phyloP scores from a whole-genome alignment of 2,329 filamentous ascomycete genomes.

The Arthrobotrys sphaeroides region DNA sequence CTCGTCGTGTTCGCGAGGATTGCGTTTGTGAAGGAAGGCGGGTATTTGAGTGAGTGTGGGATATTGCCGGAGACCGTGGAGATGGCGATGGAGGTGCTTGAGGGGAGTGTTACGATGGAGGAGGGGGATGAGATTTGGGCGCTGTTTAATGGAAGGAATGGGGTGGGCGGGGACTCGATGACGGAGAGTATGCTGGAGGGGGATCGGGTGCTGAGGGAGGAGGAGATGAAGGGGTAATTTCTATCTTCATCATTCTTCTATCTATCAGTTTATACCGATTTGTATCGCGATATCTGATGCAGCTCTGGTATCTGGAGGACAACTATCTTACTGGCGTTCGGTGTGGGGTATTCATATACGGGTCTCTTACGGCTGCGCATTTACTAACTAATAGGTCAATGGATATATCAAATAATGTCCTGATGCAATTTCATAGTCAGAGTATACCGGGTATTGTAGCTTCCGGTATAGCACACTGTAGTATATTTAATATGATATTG shows the following conservation, averaged over 20 bases:
- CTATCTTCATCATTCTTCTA: background rate
- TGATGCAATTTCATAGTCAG: no score
- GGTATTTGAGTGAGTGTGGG: constrained; percentile 20
- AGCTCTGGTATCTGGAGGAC: no score
- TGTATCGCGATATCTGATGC: no score
- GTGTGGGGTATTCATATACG: no score
- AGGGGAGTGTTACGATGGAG: constrained; percentile 45
- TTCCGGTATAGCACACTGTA: no score
- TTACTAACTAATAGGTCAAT: no score
- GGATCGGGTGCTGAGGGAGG: constrained; percentile 39
- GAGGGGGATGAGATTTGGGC: constrained; percentile 53
- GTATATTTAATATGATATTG: no score
- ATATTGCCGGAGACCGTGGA: constrained; percentile 25
- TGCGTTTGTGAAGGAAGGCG: constrained; percentile 34
- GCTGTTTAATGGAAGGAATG: constrained; percentile 36
- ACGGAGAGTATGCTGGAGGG: constrained; percentile 53
- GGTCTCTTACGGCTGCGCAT: no score
- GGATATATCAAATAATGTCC: no score
- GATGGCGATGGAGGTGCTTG: constrained; percentile 50
- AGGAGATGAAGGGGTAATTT: constrained; percentile 31
- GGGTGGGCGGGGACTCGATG: constrained; percentile 37
- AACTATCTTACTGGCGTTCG: no score
- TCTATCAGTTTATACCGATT: background rate
- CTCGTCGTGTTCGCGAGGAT: constrained; percentile 41
- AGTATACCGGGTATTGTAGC: no score